phyloP scores from a whole-genome alignment of 169 alveolate genomes.

The Theileria annulata region DNA sequence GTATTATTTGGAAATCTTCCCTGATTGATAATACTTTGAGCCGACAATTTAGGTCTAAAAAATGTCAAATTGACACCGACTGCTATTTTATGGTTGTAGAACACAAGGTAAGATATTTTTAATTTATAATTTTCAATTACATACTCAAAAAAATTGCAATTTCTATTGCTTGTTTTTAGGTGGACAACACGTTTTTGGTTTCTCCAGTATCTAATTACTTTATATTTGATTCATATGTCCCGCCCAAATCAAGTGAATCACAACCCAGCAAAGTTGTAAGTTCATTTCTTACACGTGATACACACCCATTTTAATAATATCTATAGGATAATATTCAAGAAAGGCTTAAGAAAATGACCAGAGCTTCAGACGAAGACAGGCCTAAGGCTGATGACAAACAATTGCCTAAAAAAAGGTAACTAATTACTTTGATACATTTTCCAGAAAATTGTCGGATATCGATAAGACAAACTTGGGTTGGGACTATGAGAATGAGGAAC shows the following conservation, averaged over 20 bases:
- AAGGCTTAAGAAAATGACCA: constrained; percentile 29
- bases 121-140: background rate
- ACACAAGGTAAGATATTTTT: constrained; percentile 6
- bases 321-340: constrained; percentile 31
- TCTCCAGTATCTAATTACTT: constrained; percentile 45
- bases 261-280: constrained; percentile 1
- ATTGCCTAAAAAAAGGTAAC: background rate
- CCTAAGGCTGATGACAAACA: constrained; percentile 1
- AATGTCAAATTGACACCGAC: constrained; percentile 48
- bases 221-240: constrained; percentile 32
- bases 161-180: background rate
- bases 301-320: constrained; percentile 4
- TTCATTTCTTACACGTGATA: background rate
- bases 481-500: constrained; percentile 62
- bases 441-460: background rate
- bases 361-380: constrained; percentile 21
- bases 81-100: constrained; percentile 66
- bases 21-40: constrained; percentile 7
- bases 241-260: constrained; percentile 13
- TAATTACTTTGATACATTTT: background rate
- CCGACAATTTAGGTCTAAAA: constrained; percentile 32
- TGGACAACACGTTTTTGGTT: constrained; percentile 27
- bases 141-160: background rate
- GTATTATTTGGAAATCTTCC: constrained; percentile 2
- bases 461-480: constrained; percentile 21